Evolutionary conservation across 257 asterid species (phyloP).

Genomic region (Petrea volubilis): DNA sequence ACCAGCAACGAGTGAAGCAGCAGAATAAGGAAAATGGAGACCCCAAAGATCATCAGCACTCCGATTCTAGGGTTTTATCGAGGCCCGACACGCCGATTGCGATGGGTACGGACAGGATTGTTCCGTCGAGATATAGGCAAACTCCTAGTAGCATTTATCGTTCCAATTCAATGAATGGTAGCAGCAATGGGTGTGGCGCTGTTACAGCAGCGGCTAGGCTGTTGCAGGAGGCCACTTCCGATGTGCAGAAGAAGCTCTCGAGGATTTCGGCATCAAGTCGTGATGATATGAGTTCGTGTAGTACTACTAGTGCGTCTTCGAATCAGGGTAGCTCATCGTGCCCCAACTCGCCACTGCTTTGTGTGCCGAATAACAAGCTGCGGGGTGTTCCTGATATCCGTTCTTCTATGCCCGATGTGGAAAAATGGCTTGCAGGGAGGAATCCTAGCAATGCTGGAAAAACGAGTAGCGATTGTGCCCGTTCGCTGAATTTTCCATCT

Average conservation of each 20-base stretch:
- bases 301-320: conserved; percentile 19
- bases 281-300: conserved; percentile 29
- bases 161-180: conserved; percentile 26
- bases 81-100: conserved; percentile 60
- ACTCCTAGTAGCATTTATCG: conserved; percentile 34
- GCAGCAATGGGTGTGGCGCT: conserved; percentile 23
- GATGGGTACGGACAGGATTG: conserved; percentile 39
- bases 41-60: conserved; percentile 23
- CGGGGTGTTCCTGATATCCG: conserved; percentile 35
- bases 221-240: conserved; percentile 54
- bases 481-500: conserved; percentile 58
- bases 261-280: conserved; percentile 35
- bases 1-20: conserved; percentile 31
- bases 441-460: conserved; percentile 25
- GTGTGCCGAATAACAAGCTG: conserved; percentile 30
- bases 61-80: conserved; percentile 23
- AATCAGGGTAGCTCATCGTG: conserved; percentile 43
- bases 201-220: conserved; percentile 62
- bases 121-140: conserved; percentile 57
- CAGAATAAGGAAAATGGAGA: conserved; percentile 32
- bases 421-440: conserved; percentile 51
- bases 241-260: conserved; percentile 38
- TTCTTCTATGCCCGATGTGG: conserved; percentile 59
- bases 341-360: conserved; percentile 58
- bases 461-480: conserved; percentile 36